A percentile compares a stretch with the other conserved stretches of the same genome.
Evolutionary conservation across 2,329 filamentous ascomycete species (phyloP).

Genomic region (Colletotrichum neosansevieriae): DNA sequence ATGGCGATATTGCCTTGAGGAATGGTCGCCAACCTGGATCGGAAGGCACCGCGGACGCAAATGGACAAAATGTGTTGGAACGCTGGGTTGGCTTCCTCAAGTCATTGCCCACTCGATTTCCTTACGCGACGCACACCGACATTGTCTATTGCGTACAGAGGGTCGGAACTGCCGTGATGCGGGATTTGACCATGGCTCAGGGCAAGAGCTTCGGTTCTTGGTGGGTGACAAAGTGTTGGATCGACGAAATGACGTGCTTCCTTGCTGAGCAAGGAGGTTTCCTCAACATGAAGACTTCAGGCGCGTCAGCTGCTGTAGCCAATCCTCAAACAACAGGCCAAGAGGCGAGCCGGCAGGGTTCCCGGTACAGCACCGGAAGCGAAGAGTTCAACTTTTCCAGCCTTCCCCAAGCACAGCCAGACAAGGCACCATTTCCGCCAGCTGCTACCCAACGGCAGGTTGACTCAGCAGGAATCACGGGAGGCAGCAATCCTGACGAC

Average conservation of each 20-base stretch:
- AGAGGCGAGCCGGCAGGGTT: slow-evolving; percentile 51
- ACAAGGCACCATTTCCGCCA: slow-evolving; percentile 63
- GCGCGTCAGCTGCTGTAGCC: slow-evolving; percentile 45
- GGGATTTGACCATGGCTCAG: slow-evolving; percentile 83
- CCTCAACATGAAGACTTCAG: slow-evolving; percentile 69
- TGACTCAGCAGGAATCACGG: slow-evolving; percentile 56
- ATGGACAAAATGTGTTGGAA: slow-evolving; percentile 77
- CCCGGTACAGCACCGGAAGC: slow-evolving; percentile 59
- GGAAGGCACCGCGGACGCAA: slow-evolving; percentile 53
- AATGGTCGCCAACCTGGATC: slow-evolving; percentile 57
- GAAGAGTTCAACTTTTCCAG: slow-evolving; percentile 60
- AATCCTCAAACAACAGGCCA: slow-evolving; percentile 52
- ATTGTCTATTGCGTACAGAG: slow-evolving; percentile 83
- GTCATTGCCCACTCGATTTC: slow-evolving; percentile 77
- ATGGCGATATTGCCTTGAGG: slow-evolving; percentile 67
- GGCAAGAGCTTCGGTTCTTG: slow-evolving; percentile 88
- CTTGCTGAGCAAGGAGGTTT: slow-evolving; percentile 92
- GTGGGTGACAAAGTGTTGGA: slow-evolving; percentile 96
- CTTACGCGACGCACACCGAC: slow-evolving; percentile 77
- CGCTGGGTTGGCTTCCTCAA: slow-evolving; percentile 81
- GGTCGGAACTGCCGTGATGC: slow-evolving; percentile 80
- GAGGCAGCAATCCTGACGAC: slow-evolving; percentile 65
- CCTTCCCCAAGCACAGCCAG: slow-evolving; percentile 61
- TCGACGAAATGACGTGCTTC: slow-evolving; percentile 94
- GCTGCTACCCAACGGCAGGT: slow-evolving; percentile 58